Percentiles rank a stretch among this genome's conserved stretches.
These are phyloP conservation scores for Aspergillus phoenicis DNA, from an alignment of 2,329 filamentous ascomycete species.

Conservation along the genomic window DNA sequence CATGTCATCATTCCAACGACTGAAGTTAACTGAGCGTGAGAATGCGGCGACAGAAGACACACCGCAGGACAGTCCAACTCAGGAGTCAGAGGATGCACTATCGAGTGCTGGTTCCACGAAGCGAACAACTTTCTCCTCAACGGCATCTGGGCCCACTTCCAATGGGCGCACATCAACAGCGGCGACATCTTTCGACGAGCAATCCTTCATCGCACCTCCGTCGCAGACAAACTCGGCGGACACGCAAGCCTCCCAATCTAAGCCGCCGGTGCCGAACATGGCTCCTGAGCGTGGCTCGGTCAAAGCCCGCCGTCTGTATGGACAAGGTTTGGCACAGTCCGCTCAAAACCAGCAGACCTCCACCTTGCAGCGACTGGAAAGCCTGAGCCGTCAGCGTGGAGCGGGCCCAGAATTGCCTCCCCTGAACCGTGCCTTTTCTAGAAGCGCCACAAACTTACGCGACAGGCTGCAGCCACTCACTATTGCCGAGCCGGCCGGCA, in stretches of 20 bases:
- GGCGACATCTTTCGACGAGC: conserved; percentile 84
- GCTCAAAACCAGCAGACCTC: conserved; percentile 78
- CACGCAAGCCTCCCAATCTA: conserved; percentile 26
- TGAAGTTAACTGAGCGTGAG: conserved; percentile 59
- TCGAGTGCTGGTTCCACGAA: conserved; percentile 70
- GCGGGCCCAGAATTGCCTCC: conserved; percentile 55
- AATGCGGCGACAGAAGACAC: conserved; percentile 48
- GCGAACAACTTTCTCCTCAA: conserved; percentile 82
- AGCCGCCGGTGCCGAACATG: conserved; percentile 33
- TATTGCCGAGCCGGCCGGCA: conserved; percentile 27
- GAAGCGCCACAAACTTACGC: conserved; percentile 69
- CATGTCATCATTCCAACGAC: conserved; percentile 79
- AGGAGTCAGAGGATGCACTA: conserved; percentile 50
- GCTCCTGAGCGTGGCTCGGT: conserved; percentile 66
- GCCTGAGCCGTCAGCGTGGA: conserved; percentile 67
- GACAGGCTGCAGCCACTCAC: conserved; percentile 47
- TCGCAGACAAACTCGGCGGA: conserved; percentile 21
- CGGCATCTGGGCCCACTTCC: conserved; percentile 70
- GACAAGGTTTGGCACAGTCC: conserved; percentile 77
- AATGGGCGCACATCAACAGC: conserved; percentile 78
- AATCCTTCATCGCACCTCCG: conserved; percentile 44
- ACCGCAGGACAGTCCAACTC: conserved; percentile 40
- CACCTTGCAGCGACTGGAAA: conserved; percentile 77
- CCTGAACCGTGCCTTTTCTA: conserved; percentile 49
- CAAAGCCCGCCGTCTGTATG: conserved; percentile 76